A percentile compares a stretch with the other conserved stretches of the same genome.
Conservation (phyloP, 2,329 filamentous ascomycete species). For the Boeremia lycopersici region DNA sequence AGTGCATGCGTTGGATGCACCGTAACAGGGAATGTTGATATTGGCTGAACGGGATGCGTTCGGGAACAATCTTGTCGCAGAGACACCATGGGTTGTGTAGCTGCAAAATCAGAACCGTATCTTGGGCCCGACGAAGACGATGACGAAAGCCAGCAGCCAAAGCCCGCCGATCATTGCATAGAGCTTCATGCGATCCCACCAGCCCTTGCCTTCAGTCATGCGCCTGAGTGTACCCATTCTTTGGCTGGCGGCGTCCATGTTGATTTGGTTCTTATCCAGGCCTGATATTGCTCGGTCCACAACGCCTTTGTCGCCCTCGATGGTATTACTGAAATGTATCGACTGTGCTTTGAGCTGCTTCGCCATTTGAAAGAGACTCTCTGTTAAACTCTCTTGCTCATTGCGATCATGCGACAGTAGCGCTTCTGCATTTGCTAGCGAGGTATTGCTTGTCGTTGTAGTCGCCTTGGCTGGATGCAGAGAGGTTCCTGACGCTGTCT, state of each 20-base stretch:
- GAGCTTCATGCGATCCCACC: slow-evolving; percentile 82
- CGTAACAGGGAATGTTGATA: slow-evolving; percentile 2
- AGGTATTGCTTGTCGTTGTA: slow-evolving; percentile 34
- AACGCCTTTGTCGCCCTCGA: slow-evolving; percentile 77
- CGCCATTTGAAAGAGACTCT: slow-evolving; percentile 81
- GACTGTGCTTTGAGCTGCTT: slow-evolving; percentile 77
- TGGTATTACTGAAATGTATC: slow-evolving; percentile 69
- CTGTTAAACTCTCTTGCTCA: slow-evolving; percentile 83
- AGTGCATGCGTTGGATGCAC: not conserved
- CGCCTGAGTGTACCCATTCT: slow-evolving; percentile 77
- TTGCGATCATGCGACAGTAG: slow-evolving; percentile 76
- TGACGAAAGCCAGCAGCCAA: slow-evolving; percentile 75
- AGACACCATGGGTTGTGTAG: not conserved
- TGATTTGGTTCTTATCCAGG: slow-evolving; percentile 75
- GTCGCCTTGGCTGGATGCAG: slow-evolving; percentile 49
- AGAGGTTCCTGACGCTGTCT: slow-evolving; percentile 42
- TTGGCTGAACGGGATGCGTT: slow-evolving; percentile 2
- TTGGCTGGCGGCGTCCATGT: slow-evolving; percentile 76
- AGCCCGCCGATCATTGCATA: slow-evolving; percentile 84
- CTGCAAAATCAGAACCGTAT: slow-evolving; percentile 70
- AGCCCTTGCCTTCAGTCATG: slow-evolving; percentile 88
- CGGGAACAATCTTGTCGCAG: slow-evolving; percentile 11
- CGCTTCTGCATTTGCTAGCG: slow-evolving; percentile 60
- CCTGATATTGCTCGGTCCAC: slow-evolving; percentile 73
- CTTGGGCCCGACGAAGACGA: slow-evolving; percentile 89